phyloP scores from a whole-genome alignment of 345 rosid species.

The Hibiscus trionum region DNA sequence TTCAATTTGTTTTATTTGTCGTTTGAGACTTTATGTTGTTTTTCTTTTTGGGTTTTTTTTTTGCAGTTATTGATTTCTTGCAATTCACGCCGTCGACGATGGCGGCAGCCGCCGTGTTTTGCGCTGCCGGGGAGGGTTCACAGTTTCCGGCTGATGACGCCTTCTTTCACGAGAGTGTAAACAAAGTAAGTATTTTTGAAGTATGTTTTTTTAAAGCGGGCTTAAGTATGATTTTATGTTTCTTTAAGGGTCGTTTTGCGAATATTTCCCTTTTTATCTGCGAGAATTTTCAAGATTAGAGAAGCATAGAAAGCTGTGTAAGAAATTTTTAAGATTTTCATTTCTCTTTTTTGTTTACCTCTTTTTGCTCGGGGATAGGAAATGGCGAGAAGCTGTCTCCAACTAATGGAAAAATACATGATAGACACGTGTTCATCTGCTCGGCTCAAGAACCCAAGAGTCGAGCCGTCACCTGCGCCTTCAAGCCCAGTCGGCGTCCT shows the following conservation, averaged over 20 bases:
- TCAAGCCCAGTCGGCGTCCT: constrained; percentile 60
- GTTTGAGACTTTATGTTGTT: not conserved
- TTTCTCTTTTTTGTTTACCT: not conserved
- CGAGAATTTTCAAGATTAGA: constrained; percentile 19
- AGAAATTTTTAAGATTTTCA: not conserved
- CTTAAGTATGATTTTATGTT: not conserved
- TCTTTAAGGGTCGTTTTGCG: constrained; percentile 1
- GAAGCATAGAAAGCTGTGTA: constrained; percentile 36
- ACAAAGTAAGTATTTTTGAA: constrained; percentile 24
- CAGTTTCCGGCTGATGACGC: constrained; percentile 3
- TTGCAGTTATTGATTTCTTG: constrained; percentile 50
- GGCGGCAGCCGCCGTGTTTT: constrained; percentile 48
- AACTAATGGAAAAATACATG: constrained; percentile 56
- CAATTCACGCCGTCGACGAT: constrained; percentile 39
- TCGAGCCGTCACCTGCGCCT: constrained; percentile 28
- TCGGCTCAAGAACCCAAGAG: constrained; percentile 14
- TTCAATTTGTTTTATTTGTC: not conserved
- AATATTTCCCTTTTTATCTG: constrained; percentile 1
- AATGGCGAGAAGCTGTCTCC: constrained; percentile 68
- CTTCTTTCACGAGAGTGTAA: constrained; percentile 24
- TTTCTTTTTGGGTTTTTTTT: not conserved
- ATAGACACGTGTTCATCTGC: constrained; percentile 51
- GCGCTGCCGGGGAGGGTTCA: constrained; percentile 27
- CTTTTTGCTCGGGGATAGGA: constrained; percentile 27
- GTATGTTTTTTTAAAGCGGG: not conserved